Evolutionary conservation across 768 basidiomycete genomes (phyloP), one percentile per base, ranked within the genome.

Genomic region (Suillus clintonianus): DNA sequence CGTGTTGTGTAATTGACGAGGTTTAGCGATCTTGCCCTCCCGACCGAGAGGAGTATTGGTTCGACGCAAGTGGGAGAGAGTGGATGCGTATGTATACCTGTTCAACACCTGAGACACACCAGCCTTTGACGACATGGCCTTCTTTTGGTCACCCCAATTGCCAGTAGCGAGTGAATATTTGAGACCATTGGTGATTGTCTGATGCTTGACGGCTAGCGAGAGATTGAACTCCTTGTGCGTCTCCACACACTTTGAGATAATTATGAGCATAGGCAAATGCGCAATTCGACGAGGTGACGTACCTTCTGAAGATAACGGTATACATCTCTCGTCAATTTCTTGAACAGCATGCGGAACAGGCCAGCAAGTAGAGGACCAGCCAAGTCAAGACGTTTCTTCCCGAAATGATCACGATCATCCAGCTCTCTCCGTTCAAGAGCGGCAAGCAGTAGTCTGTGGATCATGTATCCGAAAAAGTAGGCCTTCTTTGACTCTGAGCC

Each of bases 391-490:
- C 97, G 88, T 79, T 99, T 99, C 79, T 98, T 98, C 60, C 97
- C 97, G 69, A 99, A 99, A 78, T 99, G 97, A 79, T 99, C 97
- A 80, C 97, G 94, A 78, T 99, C 97, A 74, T 99, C 97, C 30
- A 99, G 82, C 70, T 99, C 97, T 69, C 97, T 84, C 51, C 97
- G 85, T 74, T 98, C 96, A 69, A 99, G 77, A 14, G 95, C 95
- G 27, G 97, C 97, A 22, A 97, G 86, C 0, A 98, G 81, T 32
- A 99, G 83, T 65, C 97, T 90, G 78, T 99, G 97, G 37, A 98
- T 94, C 97, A 99, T 99, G 78, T 99, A 99, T 11, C 97, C 97
- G 67, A 99, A 95, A 85, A 99, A 99, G 78, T 95, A 99, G 2
- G 97, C 97, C 77, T 99, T 99, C 82, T 97, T 97, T 30, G 93